Base-by-base conservation (phyloP, 2,329 filamentous ascomycete species). In the Venturia oleaginea region DNA sequence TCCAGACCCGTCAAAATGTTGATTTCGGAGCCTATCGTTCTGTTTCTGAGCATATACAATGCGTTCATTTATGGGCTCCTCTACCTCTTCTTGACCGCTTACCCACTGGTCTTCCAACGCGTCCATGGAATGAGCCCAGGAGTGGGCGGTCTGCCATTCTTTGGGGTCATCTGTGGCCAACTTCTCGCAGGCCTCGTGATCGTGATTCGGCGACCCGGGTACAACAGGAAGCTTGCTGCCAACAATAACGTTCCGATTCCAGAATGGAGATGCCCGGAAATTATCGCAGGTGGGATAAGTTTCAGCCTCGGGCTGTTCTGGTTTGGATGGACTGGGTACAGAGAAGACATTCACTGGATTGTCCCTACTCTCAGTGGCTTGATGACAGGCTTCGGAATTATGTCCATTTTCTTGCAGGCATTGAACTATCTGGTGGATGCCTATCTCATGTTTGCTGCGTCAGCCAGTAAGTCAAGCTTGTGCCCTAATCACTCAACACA, bases 41-140 rank as follows among this genome's bases (percentile, higher is more conserved):
- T 81, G 22, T 70, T 80, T 1, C 71, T 81, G 51, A 77, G 76
- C 24, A 75, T 80, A 64, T 81, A 81, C 69, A 78, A 77, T 75
- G 69, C 70, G 48, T 77, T 76, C 62, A 73, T 76, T 38, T 76
- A 73, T 69, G 88, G 82, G 6, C 80, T 94, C 0, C 83, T 96
- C 0, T 96, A 94, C 71, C 86, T 93, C 32, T 94, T 94, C 78
- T 80, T 96, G 62, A 92, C 90, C 0, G 89, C 91, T 0, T 95
- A 95, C 70, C 87, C 89, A 0, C 83, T 94, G 55, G 88, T 95
- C 59, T 96, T 94, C 76, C 80, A 87, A 67, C 73, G 76, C 1
- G 81, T 92, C 4, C 88, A 96, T 74, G 81, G 83, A 68, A 88
- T 93, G 78, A 84, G 77, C 40, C 71, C 81, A 1, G 92, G 92